A percentile compares a stretch with the other conserved stretches of the same genome.
These are phyloP conservation scores for Bassia scoparia DNA, from an alignment of 148 eudicot species.

Conservation along the genomic window DNA sequence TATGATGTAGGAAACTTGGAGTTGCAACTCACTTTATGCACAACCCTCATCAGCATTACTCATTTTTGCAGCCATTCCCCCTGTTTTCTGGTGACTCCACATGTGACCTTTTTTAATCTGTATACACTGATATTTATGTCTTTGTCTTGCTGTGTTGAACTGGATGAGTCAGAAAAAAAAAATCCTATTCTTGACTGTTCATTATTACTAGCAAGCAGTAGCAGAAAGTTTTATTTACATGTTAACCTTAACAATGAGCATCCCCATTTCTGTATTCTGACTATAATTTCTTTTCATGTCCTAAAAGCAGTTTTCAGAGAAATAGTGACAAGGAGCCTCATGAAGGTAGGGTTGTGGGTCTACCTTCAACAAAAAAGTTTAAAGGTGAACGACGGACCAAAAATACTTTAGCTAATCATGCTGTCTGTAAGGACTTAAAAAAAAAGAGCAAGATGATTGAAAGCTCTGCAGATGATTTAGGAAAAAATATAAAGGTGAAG, in stretches of 20 bases:
- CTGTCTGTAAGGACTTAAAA: slow-evolving; percentile 29
- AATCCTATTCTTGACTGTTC: background rate
- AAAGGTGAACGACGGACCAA: slow-evolving; percentile 36
- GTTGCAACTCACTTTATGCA: no score
- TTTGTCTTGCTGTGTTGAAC: no score
- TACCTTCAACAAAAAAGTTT: slow-evolving; percentile 36
- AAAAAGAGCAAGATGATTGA: slow-evolving; percentile 13
- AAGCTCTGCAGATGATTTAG: slow-evolving; percentile 23
- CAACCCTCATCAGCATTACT: no score
- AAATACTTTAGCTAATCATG: slow-evolving; percentile 25
- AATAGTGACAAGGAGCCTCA: slow-evolving; percentile 38
- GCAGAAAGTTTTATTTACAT: background rate
- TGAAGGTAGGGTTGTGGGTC: slow-evolving; percentile 31
- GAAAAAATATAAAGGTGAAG: slow-evolving; percentile 21
- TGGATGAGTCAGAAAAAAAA: background rate
- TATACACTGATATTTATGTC: no score
- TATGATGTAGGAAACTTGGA: no score
- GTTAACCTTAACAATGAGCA: slow-evolving; percentile 9
- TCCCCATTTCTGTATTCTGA: background rate
- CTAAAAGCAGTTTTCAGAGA: slow-evolving; percentile 26
- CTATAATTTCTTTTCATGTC: slow-evolving; percentile 17
- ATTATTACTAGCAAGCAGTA: background rate
- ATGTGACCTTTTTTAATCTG: no score
- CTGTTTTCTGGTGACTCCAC: no score
- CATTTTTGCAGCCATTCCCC: no score